Percentiles rank a stretch among this genome's conserved stretches.
Conservation (phyloP, 2,329 filamentous ascomycete genomes). For the Fusarium goolgardi region DNA sequence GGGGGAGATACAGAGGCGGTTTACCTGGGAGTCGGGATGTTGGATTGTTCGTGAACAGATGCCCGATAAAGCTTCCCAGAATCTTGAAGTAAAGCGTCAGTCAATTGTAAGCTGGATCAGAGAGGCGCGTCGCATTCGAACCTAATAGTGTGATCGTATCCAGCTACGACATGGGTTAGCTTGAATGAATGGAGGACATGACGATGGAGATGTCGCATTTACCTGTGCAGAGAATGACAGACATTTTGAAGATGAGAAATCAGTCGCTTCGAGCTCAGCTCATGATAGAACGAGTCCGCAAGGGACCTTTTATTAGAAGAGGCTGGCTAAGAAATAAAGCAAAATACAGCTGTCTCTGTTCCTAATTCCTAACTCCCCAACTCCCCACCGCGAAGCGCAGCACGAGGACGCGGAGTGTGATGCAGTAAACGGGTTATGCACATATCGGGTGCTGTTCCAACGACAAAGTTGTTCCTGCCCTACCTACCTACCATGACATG, state of each 20-base stretch:
- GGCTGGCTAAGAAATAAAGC: conserved; percentile 11
- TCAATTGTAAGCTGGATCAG: conserved; percentile 27
- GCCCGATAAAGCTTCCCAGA: conserved; percentile 98
- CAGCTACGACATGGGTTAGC: conserved; percentile 57
- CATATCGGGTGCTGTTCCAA: conserved; percentile 2
- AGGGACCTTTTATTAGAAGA: conserved; percentile 30
- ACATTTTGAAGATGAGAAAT: conserved; percentile 57
- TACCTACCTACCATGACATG: neutral
- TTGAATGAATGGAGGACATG: conserved; percentile 6
- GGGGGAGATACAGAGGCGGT: conserved; percentile 96
- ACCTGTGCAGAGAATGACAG: conserved; percentile 73
- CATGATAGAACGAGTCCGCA: conserved; percentile 41
- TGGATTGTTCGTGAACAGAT: conserved; percentile 99
- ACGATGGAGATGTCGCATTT: conserved; percentile 38
- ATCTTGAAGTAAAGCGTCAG: conserved; percentile 63
- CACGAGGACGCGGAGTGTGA: conserved; percentile 15
- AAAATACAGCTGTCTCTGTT: conserved; percentile 5
- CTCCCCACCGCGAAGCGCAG: conserved; percentile 15
- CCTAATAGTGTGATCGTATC: conserved; percentile 73
- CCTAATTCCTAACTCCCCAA: conserved; percentile 40
- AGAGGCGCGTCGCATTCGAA: conserved; percentile 48
- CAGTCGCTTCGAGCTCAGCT: conserved; percentile 37
- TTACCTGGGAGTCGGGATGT: conserved; percentile 97
- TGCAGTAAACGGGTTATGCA: conserved; percentile 36
- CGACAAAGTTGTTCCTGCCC: conserved; percentile 2